phyloP scores from a whole-genome alignment of 1,284 basidiomycete species.

The Ganoderma meredithae region DNA sequence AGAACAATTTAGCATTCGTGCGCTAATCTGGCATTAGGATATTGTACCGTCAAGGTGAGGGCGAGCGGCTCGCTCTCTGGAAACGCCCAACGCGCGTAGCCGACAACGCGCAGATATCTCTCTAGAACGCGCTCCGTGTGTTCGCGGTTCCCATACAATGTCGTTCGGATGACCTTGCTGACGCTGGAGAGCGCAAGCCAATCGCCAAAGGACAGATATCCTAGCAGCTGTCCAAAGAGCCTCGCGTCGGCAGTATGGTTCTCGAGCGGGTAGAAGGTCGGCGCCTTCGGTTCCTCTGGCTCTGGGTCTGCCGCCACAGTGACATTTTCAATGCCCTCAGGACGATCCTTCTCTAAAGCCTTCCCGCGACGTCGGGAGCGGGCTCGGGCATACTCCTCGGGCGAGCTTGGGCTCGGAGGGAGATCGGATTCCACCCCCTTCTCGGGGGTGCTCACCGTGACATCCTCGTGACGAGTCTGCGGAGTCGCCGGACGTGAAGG shows the following conservation, averaged over 20 bases:
- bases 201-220: conserved; percentile 67
- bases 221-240: conserved; percentile 60
- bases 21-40: background rate
- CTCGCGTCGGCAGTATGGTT: conserved; percentile 57
- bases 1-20: conserved; percentile 11
- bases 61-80: conserved; percentile 63
- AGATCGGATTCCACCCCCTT: conserved; percentile 14
- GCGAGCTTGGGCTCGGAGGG: conserved; percentile 41
- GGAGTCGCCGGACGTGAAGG: conserved; percentile 12
- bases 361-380: conserved; percentile 50
- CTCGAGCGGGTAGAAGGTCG: conserved; percentile 58
- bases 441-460: conserved; percentile 1
- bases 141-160: conserved; percentile 55
- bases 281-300: conserved; percentile 37
- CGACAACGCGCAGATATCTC: conserved; percentile 70
- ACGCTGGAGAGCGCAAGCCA: conserved; percentile 67
- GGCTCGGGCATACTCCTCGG: conserved; percentile 48
- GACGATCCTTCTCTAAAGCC: conserved; percentile 49
- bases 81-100: conserved; percentile 72
- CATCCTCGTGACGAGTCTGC: conserved; percentile 11
- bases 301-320: conserved; percentile 21
- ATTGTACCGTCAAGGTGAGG: conserved; percentile 65
- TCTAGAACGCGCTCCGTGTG: conserved; percentile 71
- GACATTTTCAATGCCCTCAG: conserved; percentile 36
- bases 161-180: conserved; percentile 57